Evolutionary conservation across 164 flowering plant genomes (phyloP).

Genomic region (Paratinospora sagittata): DNA sequence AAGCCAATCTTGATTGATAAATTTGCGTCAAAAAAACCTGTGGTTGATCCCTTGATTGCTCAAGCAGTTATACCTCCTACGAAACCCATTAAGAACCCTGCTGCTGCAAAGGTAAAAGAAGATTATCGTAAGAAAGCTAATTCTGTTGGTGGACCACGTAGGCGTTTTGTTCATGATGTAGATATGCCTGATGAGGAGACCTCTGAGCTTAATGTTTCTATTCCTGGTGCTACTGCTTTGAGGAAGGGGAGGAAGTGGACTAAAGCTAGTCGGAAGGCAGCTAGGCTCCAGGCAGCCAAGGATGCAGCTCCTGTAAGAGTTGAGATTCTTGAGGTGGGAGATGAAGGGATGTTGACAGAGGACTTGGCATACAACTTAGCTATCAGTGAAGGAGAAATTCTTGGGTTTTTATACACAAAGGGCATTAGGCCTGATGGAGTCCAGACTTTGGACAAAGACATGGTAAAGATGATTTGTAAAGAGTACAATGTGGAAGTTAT

Average conservation of each 20-base stretch:
- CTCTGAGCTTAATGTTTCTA: constrained; percentile 49
- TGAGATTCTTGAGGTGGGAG: constrained; percentile 87
- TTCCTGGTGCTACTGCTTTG: constrained; percentile 45
- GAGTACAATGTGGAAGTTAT: constrained; percentile 81
- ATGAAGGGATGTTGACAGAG: constrained; percentile 75
- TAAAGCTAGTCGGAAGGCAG: constrained; percentile 86
- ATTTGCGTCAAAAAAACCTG: constrained; percentile 72
- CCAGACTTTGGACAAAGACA: constrained; percentile 61
- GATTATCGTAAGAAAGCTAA: constrained; percentile 52
- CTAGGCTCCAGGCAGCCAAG: constrained; percentile 70
- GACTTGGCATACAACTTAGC: constrained; percentile 77
- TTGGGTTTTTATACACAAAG: constrained; percentile 63
- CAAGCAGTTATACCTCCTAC: constrained; percentile 61
- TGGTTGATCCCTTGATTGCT: constrained; percentile 55
- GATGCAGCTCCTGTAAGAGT: constrained; percentile 85
- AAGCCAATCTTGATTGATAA: constrained; percentile 83
- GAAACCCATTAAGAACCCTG: constrained; percentile 49
- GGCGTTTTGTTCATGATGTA: constrained; percentile 37
- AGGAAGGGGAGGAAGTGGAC: constrained; percentile 88
- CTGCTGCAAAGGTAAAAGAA: constrained; percentile 50
- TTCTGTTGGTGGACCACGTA: constrained; percentile 42
- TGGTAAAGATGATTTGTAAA: constrained; percentile 83
- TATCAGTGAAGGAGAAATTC: constrained; percentile 75
- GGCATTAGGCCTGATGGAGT: constrained; percentile 81
- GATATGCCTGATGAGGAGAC: constrained; percentile 57